Evolutionary conservation across 306 rosid species (phyloP), one percentile per base, ranked within the genome.

Genomic region (Coriaria nepalensis): DNA sequence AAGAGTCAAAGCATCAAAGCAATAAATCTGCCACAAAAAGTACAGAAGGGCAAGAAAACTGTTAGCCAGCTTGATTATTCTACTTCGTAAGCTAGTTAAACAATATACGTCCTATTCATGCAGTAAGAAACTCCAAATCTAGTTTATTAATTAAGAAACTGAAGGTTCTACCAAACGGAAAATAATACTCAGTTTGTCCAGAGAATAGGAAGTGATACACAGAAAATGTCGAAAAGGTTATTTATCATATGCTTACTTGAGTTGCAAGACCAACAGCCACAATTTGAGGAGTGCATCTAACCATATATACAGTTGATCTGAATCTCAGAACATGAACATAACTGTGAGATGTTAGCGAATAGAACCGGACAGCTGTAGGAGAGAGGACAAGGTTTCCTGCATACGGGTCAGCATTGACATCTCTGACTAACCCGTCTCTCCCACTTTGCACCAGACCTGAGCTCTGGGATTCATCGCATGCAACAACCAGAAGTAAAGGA

Each of bases 251-350:
- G 61, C 95, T 82, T 73, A 92, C 98, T 70, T 92, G 98, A 37
- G 86, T 66, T 54, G 96, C 87, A 59, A 85, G 98, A 71, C 96
- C 93, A 41, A 85, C 88, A 14, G 96, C 96, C 42, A 92, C 94
- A 55, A 85, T 66, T 68, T 63, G 76, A 52, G 86, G 85, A 78
- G 93, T 92, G 85, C 98, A 92, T 72, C 98, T 79, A 55, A 92
- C 82, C 96, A 80, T 82, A 66, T 75, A 79, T 53, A 92, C 94
- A 43, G 83, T 82, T 13, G 98, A 85, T 14, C 98, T 84, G 52
- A 92, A 92, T 68, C 96, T 75, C 68, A 92, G 75, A 57, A 87
- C 88, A 73, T 92, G 98, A 53, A 92, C 98, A 70, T 92, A 92
- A 61, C 64, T 67, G 69, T 64, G 80, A 59, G 93, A 73, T 71